Evolutionary conservation across 176 grass and related monocot species (phyloP).

Genomic region (Aegilops longissima): DNA sequence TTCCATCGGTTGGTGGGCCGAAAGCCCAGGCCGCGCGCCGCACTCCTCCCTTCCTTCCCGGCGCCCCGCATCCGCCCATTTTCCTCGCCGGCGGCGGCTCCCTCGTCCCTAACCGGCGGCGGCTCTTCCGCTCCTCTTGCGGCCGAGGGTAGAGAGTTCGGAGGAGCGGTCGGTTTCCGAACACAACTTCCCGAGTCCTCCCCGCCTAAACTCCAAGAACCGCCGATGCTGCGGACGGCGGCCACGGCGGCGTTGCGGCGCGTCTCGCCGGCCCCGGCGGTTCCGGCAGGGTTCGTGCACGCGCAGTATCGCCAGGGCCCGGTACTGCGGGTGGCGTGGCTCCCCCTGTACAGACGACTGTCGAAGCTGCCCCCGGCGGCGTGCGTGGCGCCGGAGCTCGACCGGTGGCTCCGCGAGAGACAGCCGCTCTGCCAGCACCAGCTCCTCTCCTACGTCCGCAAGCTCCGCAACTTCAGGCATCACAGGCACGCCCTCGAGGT

Average conservation of each 20-base stretch:
- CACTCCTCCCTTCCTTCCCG: too few species aligned
- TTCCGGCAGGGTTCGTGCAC: neutral
- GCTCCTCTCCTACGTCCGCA: slow-evolving; percentile 39
- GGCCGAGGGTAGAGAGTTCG: too few species aligned
- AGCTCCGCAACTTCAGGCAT: slow-evolving; percentile 18
- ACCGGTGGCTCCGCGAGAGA: slow-evolving; percentile 32
- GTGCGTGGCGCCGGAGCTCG: slow-evolving; percentile 16
- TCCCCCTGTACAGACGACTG: slow-evolving; percentile 23
- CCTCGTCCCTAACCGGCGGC: too few species aligned
- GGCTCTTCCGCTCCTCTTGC: too few species aligned
- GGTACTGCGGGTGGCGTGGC: neutral
- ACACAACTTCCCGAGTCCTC: too few species aligned
- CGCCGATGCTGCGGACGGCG: neutral
- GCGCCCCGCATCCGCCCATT: too few species aligned
- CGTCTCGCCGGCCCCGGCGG: neutral
- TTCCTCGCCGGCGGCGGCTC: too few species aligned
- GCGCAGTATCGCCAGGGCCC: neutral
- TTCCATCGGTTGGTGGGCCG: too few species aligned
- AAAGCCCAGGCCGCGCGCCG: too few species aligned
- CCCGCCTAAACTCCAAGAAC: neutral
- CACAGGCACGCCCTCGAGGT: slow-evolving; percentile 44
- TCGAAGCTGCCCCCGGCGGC: neutral
- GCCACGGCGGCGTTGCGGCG: neutral
- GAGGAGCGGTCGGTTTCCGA: too few species aligned
- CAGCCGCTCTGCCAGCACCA: neutral